Conservation (phyloP, 805 yeast species). For the Candida oleophila region DNA sequence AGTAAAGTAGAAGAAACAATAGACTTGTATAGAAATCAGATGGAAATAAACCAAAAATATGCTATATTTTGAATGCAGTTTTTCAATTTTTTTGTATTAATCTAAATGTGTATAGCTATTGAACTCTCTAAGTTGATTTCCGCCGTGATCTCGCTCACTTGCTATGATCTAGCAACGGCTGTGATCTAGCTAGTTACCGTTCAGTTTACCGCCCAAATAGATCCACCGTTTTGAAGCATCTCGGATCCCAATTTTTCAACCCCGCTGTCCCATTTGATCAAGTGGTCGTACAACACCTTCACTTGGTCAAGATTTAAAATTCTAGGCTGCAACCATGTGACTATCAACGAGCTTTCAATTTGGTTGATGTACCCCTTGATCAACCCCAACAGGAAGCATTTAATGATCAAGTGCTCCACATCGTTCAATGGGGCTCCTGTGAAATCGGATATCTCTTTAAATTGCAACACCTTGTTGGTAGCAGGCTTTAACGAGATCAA, state of each 20-base stretch:
- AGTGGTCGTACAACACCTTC: constrained; percentile 66
- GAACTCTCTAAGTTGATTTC: no score
- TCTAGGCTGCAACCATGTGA: constrained; percentile 96
- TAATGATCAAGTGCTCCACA: constrained; percentile 89
- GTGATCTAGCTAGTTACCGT: not conserved
- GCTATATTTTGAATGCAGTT: not conserved
- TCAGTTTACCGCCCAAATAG: constrained; percentile 36
- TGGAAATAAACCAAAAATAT: no score
- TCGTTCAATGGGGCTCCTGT: constrained; percentile 70
- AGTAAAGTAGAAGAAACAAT: not conserved
- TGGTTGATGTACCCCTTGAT: constrained; percentile 91
- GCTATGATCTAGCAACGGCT: no score
- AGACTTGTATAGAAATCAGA: not conserved
- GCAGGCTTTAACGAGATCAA: constrained; percentile 76
- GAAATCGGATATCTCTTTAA: constrained; percentile 63
- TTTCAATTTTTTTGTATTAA: not conserved
- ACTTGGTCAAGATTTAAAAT: constrained; percentile 84
- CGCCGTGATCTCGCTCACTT: no score
- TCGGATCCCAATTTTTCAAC: constrained; percentile 58
- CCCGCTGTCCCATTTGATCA: constrained; percentile 74
- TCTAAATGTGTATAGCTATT: not conserved
- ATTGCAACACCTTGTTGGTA: constrained; percentile 69
- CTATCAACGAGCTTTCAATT: constrained; percentile 70
- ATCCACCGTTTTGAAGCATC: constrained; percentile 38
- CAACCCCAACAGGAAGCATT: constrained; percentile 80